These are phyloP conservation scores for Cavenderia fasciculata DNA, from an alignment of 78 protist genomes.

Conservation along the genomic window DNA sequence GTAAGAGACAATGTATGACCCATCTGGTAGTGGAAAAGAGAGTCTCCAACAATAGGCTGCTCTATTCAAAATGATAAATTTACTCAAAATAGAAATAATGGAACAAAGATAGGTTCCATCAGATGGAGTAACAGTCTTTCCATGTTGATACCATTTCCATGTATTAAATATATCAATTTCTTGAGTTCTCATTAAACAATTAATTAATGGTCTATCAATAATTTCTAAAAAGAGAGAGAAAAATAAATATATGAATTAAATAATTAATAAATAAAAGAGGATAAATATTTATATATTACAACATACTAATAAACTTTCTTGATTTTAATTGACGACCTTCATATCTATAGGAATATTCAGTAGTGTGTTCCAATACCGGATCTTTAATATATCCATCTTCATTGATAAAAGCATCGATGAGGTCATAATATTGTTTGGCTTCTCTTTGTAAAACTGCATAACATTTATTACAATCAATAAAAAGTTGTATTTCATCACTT, in stretches of 20 bases:
- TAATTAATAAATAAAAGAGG: not conserved
- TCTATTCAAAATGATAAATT: conserved; percentile 41
- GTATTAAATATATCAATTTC: conserved; percentile 26
- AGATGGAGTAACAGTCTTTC: not conserved
- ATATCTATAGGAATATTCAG: conserved; percentile 5
- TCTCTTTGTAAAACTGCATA: not conserved
- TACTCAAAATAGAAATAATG: conserved; percentile 41
- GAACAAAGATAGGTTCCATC: conserved; percentile 11
- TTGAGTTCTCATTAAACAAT: not conserved
- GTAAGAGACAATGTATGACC: not conserved
- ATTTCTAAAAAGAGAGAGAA: not conserved
- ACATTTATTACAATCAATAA: not conserved
- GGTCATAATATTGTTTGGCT: conserved; percentile 16
- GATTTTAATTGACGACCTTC: conserved; percentile 40
- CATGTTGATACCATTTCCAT: conserved; percentile 70
- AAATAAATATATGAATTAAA: not conserved
- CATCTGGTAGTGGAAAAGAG: conserved; percentile 21
- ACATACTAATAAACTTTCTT: conserved; percentile 56
- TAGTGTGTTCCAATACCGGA: not conserved
- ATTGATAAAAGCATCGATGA: conserved; percentile 45
- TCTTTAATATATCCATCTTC: conserved; percentile 32
- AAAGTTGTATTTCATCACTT: not conserved
- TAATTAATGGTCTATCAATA: conserved; percentile 18
- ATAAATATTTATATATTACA: not conserved
- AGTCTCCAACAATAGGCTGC: conserved; percentile 71